A percentile compares a stretch with the other conserved stretches of the same genome.
These are phyloP conservation scores for Pilasporangium apinafurcum DNA, from an alignment of 352 stramenopile genomes.

Conservation along the genomic window DNA sequence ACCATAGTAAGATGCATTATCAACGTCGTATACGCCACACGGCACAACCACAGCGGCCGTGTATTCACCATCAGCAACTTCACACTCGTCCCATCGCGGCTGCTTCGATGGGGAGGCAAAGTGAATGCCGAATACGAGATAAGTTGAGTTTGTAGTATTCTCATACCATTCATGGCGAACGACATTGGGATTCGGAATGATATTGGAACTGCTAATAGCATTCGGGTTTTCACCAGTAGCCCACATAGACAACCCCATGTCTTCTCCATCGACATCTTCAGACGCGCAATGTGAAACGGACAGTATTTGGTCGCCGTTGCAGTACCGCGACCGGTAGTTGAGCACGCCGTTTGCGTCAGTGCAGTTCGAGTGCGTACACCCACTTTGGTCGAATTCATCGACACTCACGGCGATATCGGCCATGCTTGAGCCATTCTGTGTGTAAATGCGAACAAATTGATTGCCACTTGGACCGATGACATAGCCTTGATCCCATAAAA, in stretches of 20 bases:
- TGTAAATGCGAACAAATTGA: constrained; percentile 18
- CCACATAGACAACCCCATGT: background rate
- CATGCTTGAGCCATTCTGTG: constrained; percentile 15
- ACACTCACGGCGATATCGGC: constrained; percentile 18
- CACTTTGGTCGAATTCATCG: constrained; percentile 5
- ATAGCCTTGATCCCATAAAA: constrained; percentile 36
- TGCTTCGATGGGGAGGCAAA: background rate
- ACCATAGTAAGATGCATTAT: background rate
- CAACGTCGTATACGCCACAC: constrained; percentile 3
- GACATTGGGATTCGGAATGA: background rate
- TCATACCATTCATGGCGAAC: no score
- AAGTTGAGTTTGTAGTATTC: background rate
- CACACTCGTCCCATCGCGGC: background rate
- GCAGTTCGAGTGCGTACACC: constrained; percentile 13
- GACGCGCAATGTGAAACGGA: constrained; percentile 11
- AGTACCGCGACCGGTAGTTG: constrained; percentile 17
- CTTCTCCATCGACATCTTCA: background rate
- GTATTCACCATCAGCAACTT: constrained; percentile 3
- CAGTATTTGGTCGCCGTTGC: constrained; percentile 12
- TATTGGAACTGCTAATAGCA: background rate
- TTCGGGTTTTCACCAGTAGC: background rate
- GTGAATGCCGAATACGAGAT: background rate
- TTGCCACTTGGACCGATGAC: background rate
- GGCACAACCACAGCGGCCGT: no score
- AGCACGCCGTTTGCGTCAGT: background rate